Evolutionary conservation across 306 rosid species (phyloP).

Genomic region (Pyrus communis): DNA sequence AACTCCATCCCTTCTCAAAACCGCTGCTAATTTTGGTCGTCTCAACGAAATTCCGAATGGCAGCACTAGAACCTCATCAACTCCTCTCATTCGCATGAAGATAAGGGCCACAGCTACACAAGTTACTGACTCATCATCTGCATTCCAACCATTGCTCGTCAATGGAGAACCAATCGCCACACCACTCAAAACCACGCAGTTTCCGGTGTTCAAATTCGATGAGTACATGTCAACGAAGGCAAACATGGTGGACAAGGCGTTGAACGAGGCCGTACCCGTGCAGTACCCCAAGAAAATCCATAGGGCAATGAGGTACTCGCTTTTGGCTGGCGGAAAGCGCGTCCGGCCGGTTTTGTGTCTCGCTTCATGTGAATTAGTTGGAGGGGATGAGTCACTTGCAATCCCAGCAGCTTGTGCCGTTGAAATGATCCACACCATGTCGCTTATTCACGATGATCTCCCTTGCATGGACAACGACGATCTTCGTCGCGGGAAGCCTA

Average conservation of each 20-base stretch:
- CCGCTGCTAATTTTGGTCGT: not conserved
- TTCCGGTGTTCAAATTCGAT: constrained; percentile 1
- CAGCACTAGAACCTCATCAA: not conserved
- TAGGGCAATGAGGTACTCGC: constrained; percentile 31
- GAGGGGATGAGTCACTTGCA: constrained; percentile 27
- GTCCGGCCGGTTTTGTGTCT: constrained; percentile 25
- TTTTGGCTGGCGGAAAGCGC: constrained; percentile 16
- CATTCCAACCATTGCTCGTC: not conserved
- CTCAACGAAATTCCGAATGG: not conserved
- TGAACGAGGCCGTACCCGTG: constrained; percentile 31
- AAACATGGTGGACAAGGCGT: constrained; percentile 11
- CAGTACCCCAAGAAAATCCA: constrained; percentile 18
- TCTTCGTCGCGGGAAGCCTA: constrained; percentile 15
- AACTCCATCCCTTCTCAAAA: not conserved
- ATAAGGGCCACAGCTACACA: not conserved
- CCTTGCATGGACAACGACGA: constrained; percentile 41
- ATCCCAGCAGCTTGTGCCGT: constrained; percentile 27
- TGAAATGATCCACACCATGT: constrained; percentile 30
- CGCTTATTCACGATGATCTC: constrained; percentile 29
- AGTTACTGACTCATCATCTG: constrained; percentile 1
- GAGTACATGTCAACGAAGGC: constrained; percentile 24
- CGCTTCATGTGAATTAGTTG: constrained; percentile 30
- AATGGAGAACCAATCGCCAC: not conserved
- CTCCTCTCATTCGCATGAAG: not conserved
- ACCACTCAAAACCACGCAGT: not conserved